Conservation (phyloP, 306 rosid genomes). For the Rubus parviflorus region DNA sequence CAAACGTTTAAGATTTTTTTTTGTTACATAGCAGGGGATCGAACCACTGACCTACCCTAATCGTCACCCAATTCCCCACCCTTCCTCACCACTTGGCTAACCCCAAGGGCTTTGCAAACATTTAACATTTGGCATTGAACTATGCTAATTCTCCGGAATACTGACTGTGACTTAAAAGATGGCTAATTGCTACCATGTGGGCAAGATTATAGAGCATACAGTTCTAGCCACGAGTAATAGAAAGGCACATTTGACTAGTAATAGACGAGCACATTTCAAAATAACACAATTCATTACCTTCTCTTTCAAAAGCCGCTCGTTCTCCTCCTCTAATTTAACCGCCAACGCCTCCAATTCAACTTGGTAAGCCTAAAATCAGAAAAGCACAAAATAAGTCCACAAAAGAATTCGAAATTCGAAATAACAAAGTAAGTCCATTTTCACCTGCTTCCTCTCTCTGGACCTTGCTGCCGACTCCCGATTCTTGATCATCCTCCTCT, state of each 20-base stretch:
- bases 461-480: conserved; percentile 66
- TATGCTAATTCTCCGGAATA: background rate
- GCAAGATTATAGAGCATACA: background rate
- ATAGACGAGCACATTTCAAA: background rate
- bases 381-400: background rate
- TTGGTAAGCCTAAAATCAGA: conserved; percentile 72
- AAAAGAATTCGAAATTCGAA: background rate
- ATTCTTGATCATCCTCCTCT: conserved; percentile 64
- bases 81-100: background rate
- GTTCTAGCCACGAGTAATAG: background rate
- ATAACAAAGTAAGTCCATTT: background rate
- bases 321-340: conserved; percentile 77
- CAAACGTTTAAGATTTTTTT: too few species aligned
- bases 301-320: conserved; percentile 69
- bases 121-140: background rate
- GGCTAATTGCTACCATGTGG: background rate
- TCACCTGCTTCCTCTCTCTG: conserved; percentile 61
- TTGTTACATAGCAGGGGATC: background rate
- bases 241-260: background rate
- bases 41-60: background rate
- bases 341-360: conserved; percentile 81
- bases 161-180: background rate
- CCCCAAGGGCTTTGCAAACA: background rate
- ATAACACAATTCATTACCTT: conserved; percentile 44
- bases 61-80: background rate